phyloP scores from a whole-genome alignment of 164 flowering plant species.

The Berberis thunbergii region DNA sequence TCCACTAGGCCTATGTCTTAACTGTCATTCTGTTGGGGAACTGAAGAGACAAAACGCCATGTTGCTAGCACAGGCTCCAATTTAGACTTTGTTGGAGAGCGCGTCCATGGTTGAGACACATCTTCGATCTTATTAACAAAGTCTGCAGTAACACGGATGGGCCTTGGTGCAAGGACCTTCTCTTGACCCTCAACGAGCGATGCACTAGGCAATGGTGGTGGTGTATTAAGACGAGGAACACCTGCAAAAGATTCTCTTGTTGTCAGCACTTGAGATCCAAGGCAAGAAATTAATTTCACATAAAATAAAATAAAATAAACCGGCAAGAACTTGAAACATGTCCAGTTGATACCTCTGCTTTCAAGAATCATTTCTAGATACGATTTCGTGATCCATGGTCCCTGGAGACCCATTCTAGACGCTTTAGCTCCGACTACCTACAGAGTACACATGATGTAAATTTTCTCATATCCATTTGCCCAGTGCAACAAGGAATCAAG shows the following conservation, averaged over 20 bases:
- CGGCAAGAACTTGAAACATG: background rate
- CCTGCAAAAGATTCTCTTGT: slow-evolving; percentile 38
- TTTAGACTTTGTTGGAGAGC: slow-evolving; percentile 93
- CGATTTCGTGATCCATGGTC: slow-evolving; percentile 97
- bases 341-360: slow-evolving; percentile 49
- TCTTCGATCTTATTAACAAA: slow-evolving; percentile 65
- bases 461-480: slow-evolving; percentile 2
- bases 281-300: background rate
- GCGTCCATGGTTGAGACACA: slow-evolving; percentile 92
- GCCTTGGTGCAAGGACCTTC: slow-evolving; percentile 63
- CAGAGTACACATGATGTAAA: slow-evolving; percentile 1
- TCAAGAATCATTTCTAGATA: slow-evolving; percentile 95
- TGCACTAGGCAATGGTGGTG: slow-evolving; percentile 55
- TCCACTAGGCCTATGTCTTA: slow-evolving; percentile 9
- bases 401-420: slow-evolving; percentile 54
- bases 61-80: slow-evolving; percentile 81
- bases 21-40: slow-evolving; percentile 30
- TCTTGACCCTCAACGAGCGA: slow-evolving; percentile 42
- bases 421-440: slow-evolving; percentile 88
- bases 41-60: slow-evolving; percentile 72
- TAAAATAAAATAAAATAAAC: background rate
- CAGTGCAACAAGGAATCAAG: slow-evolving; percentile 5
- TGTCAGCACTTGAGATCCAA: slow-evolving; percentile 9
- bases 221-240: slow-evolving; percentile 94
- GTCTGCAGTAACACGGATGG: slow-evolving; percentile 67